phyloP scores from a whole-genome alignment of 2,329 filamentous ascomycete species.

The Grosmannia clavigera region DNA sequence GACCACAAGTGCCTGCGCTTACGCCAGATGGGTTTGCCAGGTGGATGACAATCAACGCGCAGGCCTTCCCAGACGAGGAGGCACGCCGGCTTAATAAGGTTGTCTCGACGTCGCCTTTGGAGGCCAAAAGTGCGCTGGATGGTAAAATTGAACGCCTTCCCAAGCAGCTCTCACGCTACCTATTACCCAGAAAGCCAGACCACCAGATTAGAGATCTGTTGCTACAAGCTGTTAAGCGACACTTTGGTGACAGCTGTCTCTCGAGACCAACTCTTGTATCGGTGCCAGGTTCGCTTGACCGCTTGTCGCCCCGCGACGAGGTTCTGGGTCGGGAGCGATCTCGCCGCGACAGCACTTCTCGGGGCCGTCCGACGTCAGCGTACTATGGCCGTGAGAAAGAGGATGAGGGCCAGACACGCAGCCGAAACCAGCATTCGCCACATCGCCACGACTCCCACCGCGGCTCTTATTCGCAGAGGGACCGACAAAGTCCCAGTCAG shows the following conservation, averaged over 20 bases:
- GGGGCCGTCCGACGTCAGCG: background rate
- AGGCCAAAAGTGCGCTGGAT: constrained; percentile 36
- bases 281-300: background rate
- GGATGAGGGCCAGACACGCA: background rate
- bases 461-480: background rate
- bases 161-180: constrained; percentile 60
- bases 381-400: background rate
- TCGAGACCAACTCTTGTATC: background rate
- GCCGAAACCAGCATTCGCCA: background rate
- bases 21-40: constrained; percentile 55
- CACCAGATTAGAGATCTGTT: constrained; percentile 45
- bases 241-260: constrained; percentile 12
- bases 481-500: background rate
- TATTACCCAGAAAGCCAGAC: constrained; percentile 53
- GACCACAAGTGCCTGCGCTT: constrained; percentile 49
- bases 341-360: background rate
- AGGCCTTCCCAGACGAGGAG: constrained; percentile 66
- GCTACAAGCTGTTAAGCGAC: constrained; percentile 43
- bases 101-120: constrained; percentile 58
- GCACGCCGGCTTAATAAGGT: constrained; percentile 56
- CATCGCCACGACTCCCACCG: background rate
- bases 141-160: constrained; percentile 62
- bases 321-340: background rate
- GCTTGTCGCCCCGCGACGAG: background rate
- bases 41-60: constrained; percentile 63